phyloP scores from a whole-genome alignment of 1,284 basidiomycete species.

The Pseudozyma pruni region DNA sequence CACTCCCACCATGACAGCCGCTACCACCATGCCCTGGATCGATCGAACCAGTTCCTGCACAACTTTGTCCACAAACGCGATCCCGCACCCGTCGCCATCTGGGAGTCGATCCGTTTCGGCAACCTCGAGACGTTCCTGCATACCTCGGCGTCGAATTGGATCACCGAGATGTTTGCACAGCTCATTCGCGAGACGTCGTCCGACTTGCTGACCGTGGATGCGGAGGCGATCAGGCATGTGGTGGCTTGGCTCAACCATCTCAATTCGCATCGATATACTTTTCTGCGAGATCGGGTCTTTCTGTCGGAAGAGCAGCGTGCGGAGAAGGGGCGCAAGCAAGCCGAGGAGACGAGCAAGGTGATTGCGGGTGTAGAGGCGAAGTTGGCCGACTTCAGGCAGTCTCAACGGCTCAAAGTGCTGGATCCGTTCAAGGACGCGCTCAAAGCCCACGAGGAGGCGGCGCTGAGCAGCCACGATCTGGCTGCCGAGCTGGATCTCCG shows the following conservation, averaged over 20 bases:
- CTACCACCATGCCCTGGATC: constrained; percentile 25
- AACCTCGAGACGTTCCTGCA: constrained; percentile 55
- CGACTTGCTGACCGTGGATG: constrained; percentile 40
- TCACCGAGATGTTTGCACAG: constrained; percentile 49
- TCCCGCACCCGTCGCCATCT: constrained; percentile 56
- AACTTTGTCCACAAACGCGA: constrained; percentile 45
- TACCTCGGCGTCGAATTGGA: constrained; percentile 33
- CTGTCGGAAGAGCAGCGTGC: constrained; percentile 10
- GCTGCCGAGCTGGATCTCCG: constrained; percentile 36
- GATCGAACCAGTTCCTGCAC: constrained; percentile 26
- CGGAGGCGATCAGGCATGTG: constrained; percentile 41
- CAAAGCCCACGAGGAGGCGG: constrained; percentile 11
- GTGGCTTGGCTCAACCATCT: constrained; percentile 45
- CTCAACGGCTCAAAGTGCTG: constrained; percentile 74
- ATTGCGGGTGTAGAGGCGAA: constrained; percentile 69
- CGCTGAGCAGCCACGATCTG: constrained; percentile 5
- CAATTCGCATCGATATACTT: constrained; percentile 44
- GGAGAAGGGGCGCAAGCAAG: constrained; percentile 29
- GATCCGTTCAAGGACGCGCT: constrained; percentile 71
- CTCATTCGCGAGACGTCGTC: constrained; percentile 47
- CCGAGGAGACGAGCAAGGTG: constrained; percentile 56
- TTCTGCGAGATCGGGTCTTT: constrained; percentile 31
- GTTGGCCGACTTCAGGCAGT: constrained; percentile 72
- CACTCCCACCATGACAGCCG: constrained; percentile 9
- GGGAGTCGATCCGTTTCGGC: constrained; percentile 58